These are phyloP conservation scores for Atkinsonella hypoxylon DNA, from an alignment of 2,329 filamentous ascomycete genomes.

Conservation along the genomic window DNA sequence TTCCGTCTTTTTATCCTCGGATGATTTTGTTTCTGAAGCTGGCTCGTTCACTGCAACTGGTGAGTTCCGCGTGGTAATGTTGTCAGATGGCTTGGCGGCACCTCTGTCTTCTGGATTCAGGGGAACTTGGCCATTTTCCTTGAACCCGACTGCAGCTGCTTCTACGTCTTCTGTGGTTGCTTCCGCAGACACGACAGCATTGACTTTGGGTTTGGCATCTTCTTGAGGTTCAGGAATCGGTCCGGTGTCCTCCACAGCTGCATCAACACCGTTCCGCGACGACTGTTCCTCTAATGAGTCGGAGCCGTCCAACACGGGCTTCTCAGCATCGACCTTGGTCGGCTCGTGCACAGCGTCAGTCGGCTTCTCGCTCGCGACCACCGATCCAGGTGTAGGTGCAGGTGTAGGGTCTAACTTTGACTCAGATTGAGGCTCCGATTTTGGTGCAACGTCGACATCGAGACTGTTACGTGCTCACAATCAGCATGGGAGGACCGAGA, in stretches of 20 bases:
- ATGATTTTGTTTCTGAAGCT: background rate
- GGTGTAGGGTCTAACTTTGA: constrained; percentile 8
- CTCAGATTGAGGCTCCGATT: constrained; percentile 7
- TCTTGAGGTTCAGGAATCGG: constrained; percentile 1
- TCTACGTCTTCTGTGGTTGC: background rate
- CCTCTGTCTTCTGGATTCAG: background rate
- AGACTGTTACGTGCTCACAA: background rate
- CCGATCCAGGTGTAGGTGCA: constrained; percentile 2
- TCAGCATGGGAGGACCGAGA: constrained; percentile 1
- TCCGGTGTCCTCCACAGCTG: background rate
- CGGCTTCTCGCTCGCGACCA: background rate
- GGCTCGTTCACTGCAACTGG: background rate
- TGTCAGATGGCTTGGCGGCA: constrained; percentile 1
- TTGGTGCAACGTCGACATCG: constrained; percentile 3
- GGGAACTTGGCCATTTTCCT: background rate
- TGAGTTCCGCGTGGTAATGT: background rate
- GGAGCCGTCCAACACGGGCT: constrained; percentile 10
- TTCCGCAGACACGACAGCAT: background rate
- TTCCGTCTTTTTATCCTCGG: background rate
- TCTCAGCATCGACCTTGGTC: constrained; percentile 6
- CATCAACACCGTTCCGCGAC: constrained; percentile 4
- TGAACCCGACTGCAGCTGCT: background rate
- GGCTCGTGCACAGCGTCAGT: background rate
- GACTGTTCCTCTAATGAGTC: constrained; percentile 1
- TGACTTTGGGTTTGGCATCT: background rate